Evolutionary conservation across 2,329 filamentous ascomycete genomes (phyloP), one percentile per base, ranked within the genome.

Genomic region (Aspergillus eucalypticola): DNA sequence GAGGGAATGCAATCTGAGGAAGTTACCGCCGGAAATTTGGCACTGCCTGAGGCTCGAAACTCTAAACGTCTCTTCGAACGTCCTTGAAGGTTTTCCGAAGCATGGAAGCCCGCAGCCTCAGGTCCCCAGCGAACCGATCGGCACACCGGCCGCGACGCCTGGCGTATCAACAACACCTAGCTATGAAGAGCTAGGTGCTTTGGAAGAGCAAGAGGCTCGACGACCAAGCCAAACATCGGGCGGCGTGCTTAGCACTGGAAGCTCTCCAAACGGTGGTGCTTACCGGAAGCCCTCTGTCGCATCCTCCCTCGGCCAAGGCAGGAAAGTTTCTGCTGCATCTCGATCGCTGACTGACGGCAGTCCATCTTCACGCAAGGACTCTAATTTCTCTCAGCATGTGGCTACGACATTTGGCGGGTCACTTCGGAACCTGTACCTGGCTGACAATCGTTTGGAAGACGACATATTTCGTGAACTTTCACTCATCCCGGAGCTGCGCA

Each of bases 381-480:
- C 95, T 0, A 91, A 88, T 49, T 81, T 96, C 59, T 93, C 91
- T 15, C 89, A 89, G 68, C 87, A 90, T 67, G 80, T 96, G 59
- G 86, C 88, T 17, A 91, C 89, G 65, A 99, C 95, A 0, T 98
- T 99, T 81, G 90, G 92, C 8, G 89, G 88, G 6, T 96, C 92
- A 5, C 79, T 99, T 63, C 85, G 89, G 54, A 90, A 96, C 70
- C 79, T 99, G 0, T 94, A 91, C 69, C 82, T 99, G 60, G 95
- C 95, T 7, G 95, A 99, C 73, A 99, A 99, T 73, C 87, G 93
- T 62, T 84, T 99, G 23, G 91, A 95, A 58, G 95, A 98, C 69
- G 94, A 98, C 68, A 90, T 96, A 0, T 98, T 98, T 72, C 92
- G 97, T 65, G 91, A 98, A 74, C 83, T 99, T 48, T 90, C 87